Evolutionary conservation across 768 basidiomycete genomes (phyloP).

Genomic region (Leucocoprinus leucothites): DNA sequence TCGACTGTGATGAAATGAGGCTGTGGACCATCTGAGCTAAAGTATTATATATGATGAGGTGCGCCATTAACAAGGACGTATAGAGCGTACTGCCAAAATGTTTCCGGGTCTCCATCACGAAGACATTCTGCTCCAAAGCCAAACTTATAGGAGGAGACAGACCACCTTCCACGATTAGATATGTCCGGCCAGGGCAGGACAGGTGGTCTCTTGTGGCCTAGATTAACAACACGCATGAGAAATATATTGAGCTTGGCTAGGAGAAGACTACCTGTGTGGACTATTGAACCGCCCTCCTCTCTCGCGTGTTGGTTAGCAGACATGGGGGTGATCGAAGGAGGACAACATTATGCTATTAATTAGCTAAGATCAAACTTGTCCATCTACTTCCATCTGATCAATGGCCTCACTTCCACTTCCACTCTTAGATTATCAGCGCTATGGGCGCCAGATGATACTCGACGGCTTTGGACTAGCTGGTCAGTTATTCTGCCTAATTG

Average conservation of each 20-base stretch:
- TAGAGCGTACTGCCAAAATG: slow-evolving; percentile 92
- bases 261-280: slow-evolving; percentile 31
- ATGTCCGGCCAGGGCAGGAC: slow-evolving; percentile 77
- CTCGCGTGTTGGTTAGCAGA: slow-evolving; percentile 13
- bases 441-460: slow-evolving; percentile 96
- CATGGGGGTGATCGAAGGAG: not conserved
- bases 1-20: slow-evolving; percentile 95
- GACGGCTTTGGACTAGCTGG: slow-evolving; percentile 86
- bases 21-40: slow-evolving; percentile 90
- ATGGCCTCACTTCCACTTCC: slow-evolving; percentile 24
- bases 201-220: slow-evolving; percentile 38
- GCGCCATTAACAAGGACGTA: not conserved
- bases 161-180: slow-evolving; percentile 88
- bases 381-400: not conserved
- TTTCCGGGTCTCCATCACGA: slow-evolving; percentile 82
- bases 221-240: not conserved
- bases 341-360: not conserved
- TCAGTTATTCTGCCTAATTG: slow-evolving; percentile 23
- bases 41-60: not conserved
- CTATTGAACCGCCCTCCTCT: slow-evolving; percentile 27
- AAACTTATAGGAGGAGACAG: slow-evolving; percentile 94
- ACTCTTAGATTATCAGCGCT: slow-evolving; percentile 77
- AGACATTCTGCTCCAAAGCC: slow-evolving; percentile 95
- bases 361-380: slow-evolving; percentile 4
- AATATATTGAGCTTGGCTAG: not conserved